These are phyloP conservation scores for Nitzschia putrida DNA, from an alignment of 108 stramenopile genomes.

Conservation along the genomic window DNA sequence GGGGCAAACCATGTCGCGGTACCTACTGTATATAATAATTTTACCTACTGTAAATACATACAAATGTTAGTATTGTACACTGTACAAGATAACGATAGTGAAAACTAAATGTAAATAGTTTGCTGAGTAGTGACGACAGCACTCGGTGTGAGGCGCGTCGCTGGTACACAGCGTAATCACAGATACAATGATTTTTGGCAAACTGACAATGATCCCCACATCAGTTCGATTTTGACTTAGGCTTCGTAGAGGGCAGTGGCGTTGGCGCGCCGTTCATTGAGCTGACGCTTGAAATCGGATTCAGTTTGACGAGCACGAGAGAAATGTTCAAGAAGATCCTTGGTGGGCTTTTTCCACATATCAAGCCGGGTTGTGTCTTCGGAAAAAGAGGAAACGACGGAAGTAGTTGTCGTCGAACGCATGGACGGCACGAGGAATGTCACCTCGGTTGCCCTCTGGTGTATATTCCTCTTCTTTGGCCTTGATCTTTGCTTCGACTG, in stretches of 20 bases:
- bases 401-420: constrained; percentile 24
- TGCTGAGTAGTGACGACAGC: no score
- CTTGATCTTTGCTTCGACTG: constrained; percentile 41
- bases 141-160: no score
- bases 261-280: neutral
- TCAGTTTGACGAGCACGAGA: constrained; percentile 25
- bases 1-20: no score
- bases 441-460: constrained; percentile 18
- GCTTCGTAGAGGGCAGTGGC: constrained; percentile 18
- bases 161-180: no score
- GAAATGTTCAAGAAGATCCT: constrained; percentile 30
- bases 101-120: neutral
- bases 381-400: constrained; percentile 38
- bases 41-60: no score
- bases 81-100: neutral
- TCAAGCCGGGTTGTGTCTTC: constrained; percentile 34
- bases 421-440: constrained; percentile 29
- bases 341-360: constrained; percentile 35
- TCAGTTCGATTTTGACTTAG: neutral
- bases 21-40: no score
- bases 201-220: no score
- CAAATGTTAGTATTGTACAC: no score
- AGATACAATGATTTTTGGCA: no score
- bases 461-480: constrained; percentile 30
- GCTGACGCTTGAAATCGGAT: neutral